Conservation (phyloP, 139 green algal genomes). For the Desmodesmus armatus region DNA sequence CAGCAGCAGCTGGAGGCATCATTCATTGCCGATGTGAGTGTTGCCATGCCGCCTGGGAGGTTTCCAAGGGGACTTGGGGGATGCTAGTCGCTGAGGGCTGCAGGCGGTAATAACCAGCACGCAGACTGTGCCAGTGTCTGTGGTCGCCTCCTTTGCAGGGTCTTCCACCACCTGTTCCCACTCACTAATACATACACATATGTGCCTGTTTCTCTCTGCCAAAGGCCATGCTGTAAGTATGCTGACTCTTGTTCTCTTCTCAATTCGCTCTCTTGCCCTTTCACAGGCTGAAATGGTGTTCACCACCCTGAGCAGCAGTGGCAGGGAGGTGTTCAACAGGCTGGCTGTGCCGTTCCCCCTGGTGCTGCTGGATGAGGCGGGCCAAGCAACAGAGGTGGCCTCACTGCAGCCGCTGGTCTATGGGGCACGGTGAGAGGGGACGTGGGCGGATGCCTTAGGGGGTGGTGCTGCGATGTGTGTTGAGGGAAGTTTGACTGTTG, state of each 20-base stretch:
- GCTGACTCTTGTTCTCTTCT: background rate
- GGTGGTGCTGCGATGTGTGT: background rate
- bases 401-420: slow-evolving; percentile 87
- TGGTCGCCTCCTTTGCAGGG: too few species aligned
- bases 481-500: background rate
- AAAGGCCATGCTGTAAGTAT: background rate
- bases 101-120: too few species aligned
- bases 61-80: too few species aligned
- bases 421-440: slow-evolving; percentile 51
- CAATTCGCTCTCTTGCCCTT: background rate
- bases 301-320: slow-evolving; percentile 79
- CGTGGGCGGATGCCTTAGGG: too few species aligned
- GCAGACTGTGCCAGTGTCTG: too few species aligned
- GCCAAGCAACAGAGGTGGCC: slow-evolving; percentile 88
- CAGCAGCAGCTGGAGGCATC: slow-evolving; percentile 55
- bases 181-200: background rate
- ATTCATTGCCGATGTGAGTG: too few species aligned
- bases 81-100: too few species aligned
- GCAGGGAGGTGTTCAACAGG: slow-evolving; percentile 55
- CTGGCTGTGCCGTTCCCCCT: slow-evolving; percentile 33
- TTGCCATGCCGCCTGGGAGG: too few species aligned
- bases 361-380: slow-evolving; percentile 94
- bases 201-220: too few species aligned
- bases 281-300: slow-evolving; percentile 84
- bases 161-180: background rate